Percentiles rank a stretch among this genome's conserved stretches.
Conservation (phyloP, 768 basidiomycete species). For the Artomyces pyxidatus region DNA sequence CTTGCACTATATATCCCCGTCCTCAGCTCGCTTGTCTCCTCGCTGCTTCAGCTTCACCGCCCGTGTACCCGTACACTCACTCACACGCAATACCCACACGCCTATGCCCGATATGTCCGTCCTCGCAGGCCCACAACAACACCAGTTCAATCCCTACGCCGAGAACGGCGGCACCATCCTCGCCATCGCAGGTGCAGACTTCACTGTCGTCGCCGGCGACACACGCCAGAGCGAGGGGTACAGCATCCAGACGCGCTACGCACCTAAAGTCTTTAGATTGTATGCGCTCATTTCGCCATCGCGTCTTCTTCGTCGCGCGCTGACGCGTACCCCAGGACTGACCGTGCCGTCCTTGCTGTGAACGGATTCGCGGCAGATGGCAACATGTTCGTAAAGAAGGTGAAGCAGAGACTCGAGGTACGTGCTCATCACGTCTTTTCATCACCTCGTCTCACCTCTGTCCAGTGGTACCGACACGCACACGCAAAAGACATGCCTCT, state of each 20-base stretch:
- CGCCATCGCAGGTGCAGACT: slow-evolving; percentile 89
- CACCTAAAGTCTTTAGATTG: slow-evolving; percentile 91
- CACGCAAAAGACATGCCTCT: slow-evolving; percentile 98
- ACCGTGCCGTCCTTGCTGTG: slow-evolving; percentile 87
- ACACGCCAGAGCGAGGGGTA: slow-evolving; percentile 97
- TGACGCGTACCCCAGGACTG: slow-evolving; percentile 49
- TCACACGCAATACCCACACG: background rate
- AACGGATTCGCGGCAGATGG: slow-evolving; percentile 98
- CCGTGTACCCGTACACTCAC: background rate
- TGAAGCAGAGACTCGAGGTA: slow-evolving; percentile 93
- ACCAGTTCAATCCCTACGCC: slow-evolving; percentile 81
- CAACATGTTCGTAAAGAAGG: slow-evolving; percentile 94
- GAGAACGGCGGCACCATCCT: slow-evolving; percentile 96
- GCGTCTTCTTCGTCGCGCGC: background rate
- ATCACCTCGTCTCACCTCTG: background rate
- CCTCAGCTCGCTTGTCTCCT: slow-evolving; percentile 1
- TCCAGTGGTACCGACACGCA: slow-evolving; percentile 94
- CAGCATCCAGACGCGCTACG: slow-evolving; percentile 95
- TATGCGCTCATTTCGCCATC: slow-evolving; percentile 35
- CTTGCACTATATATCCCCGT: slow-evolving; percentile 15
- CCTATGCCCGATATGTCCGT: slow-evolving; percentile 14
- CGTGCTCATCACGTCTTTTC: slow-evolving; percentile 18
- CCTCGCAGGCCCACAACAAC: slow-evolving; percentile 34
- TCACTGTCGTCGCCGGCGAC: slow-evolving; percentile 92
- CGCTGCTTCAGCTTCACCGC: background rate